Evolutionary conservation across 225 moss, liverwort and hornwort species (phyloP).

Genomic region (Physcomitrium patens): DNA sequence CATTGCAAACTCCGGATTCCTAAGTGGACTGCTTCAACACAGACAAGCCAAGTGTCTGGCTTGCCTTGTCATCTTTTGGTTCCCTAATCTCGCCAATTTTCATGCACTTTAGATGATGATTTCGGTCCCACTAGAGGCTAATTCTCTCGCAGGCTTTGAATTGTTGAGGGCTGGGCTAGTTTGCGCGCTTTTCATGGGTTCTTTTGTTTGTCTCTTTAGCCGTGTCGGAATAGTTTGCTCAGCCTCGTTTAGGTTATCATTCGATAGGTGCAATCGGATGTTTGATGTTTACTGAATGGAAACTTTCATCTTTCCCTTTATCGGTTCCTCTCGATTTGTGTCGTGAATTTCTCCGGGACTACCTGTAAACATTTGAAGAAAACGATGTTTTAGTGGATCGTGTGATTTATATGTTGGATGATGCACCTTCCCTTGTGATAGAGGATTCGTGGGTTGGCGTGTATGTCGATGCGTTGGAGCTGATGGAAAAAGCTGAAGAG

Average conservation of each 20-base stretch:
- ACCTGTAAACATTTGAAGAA: not conserved
- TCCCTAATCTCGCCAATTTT: not conserved
- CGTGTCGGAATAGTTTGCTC: slow-evolving; percentile 1
- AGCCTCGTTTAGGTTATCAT: slow-evolving; percentile 19
- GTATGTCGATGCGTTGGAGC: slow-evolving; percentile 38
- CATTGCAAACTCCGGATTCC: too few relatives aligned
- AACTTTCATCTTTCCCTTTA: not conserved
- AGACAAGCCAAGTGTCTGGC: slow-evolving; percentile 21
- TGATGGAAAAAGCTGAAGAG: slow-evolving; percentile 29
- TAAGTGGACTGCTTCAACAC: not conserved
- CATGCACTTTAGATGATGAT: too few relatives aligned
- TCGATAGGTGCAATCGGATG: slow-evolving; percentile 5
- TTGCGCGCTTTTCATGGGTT: not conserved
- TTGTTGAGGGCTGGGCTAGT: too few relatives aligned
- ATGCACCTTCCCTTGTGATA: slow-evolving; percentile 27
- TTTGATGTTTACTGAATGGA: not conserved
- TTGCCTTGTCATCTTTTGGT: not conserved
- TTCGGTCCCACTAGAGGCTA: too few relatives aligned
- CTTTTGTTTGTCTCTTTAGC: not conserved
- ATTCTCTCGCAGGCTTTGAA: not conserved
- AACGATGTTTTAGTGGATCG: slow-evolving; percentile 6
- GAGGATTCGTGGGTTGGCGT: slow-evolving; percentile 44
- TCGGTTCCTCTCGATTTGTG: not conserved
- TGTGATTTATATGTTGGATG: slow-evolving; percentile 29
- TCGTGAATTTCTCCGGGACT: not conserved